Percentiles rank a stretch among this genome's conserved stretches.
Evolutionary conservation across 345 rosid species (phyloP).

Genomic region (Alliaria petiolata): DNA sequence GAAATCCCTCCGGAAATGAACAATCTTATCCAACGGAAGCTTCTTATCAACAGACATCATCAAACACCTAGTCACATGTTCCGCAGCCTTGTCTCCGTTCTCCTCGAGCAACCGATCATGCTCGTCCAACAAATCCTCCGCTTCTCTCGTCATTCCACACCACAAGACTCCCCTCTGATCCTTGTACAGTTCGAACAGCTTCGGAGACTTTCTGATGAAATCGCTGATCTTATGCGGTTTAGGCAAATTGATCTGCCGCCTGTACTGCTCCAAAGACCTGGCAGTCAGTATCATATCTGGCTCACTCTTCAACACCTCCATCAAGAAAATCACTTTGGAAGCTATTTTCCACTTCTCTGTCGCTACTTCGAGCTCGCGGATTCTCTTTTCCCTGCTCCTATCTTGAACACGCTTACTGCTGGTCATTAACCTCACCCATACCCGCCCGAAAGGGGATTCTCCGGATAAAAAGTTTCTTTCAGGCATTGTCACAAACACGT

Average conservation of each 20-base stretch:
- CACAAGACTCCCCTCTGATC: constrained; percentile 67
- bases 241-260: constrained; percentile 56
- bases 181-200: constrained; percentile 71
- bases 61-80: constrained; percentile 68
- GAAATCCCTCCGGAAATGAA: constrained; percentile 72
- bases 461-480: constrained; percentile 21
- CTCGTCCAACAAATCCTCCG: constrained; percentile 58
- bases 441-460: constrained; percentile 28
- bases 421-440: constrained; percentile 60
- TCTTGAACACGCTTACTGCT: constrained; percentile 75
- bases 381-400: constrained; percentile 63
- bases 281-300: constrained; percentile 66
- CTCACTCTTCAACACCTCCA: constrained; percentile 67
- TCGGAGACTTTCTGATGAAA: constrained; percentile 67
- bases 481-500: constrained; percentile 44
- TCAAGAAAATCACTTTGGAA: constrained; percentile 52
- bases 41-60: constrained; percentile 71
- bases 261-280: constrained; percentile 49
- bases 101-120: constrained; percentile 59
- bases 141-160: constrained; percentile 75
- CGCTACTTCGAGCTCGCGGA: constrained; percentile 65
- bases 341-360: constrained; percentile 71
- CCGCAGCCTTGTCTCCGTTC: constrained; percentile 62
- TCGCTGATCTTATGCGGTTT: constrained; percentile 65
- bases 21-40: constrained; percentile 64